These are phyloP conservation scores for Nothophytophthora sp. DNA, from an alignment of 352 stramenopile genomes.

Conservation along the genomic window DNA sequence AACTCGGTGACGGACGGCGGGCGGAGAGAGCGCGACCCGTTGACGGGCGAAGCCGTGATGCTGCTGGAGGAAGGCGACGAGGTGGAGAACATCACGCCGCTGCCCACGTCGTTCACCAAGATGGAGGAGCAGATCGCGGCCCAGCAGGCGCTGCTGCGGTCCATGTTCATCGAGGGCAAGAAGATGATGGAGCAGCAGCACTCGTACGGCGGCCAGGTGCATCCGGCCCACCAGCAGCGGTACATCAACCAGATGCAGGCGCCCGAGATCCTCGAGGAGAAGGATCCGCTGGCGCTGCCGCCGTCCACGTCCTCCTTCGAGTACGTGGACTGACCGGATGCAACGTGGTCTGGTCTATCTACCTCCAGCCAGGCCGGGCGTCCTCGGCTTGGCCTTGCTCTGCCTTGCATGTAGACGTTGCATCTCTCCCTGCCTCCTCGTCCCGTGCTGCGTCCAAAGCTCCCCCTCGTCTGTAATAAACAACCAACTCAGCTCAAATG, in stretches of 20 bases:
- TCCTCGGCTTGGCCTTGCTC: no score
- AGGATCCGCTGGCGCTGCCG: constrained; percentile 20
- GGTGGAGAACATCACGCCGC: constrained; percentile 48
- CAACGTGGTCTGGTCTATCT: no score
- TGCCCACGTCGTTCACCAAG: constrained; percentile 66
- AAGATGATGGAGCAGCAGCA: constrained; percentile 73
- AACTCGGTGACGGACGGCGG: constrained; percentile 21
- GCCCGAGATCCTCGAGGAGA: constrained; percentile 23
- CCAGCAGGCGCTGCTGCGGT: constrained; percentile 69
- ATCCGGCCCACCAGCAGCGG: constrained; percentile 34
- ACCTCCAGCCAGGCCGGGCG: no score
- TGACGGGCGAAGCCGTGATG: constrained; percentile 20
- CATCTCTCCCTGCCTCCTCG: no score
- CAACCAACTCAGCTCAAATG: no score
- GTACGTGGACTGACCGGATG: constrained; percentile 52
- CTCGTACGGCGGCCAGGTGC: constrained; percentile 26
- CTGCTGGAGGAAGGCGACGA: constrained; percentile 45
- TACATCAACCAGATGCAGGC: constrained; percentile 36
- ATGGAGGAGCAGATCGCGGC: constrained; percentile 82
- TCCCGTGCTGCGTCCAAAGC: no score
- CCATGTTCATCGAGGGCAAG: constrained; percentile 74
- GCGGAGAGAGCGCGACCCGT: constrained; percentile 5
- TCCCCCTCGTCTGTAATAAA: no score
- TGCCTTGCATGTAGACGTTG: no score
- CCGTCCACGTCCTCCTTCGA: constrained; percentile 38